Evolutionary conservation across 306 rosid genomes (phyloP), one percentile per base, ranked within the genome.

Genomic region (Cicer judaicum): DNA sequence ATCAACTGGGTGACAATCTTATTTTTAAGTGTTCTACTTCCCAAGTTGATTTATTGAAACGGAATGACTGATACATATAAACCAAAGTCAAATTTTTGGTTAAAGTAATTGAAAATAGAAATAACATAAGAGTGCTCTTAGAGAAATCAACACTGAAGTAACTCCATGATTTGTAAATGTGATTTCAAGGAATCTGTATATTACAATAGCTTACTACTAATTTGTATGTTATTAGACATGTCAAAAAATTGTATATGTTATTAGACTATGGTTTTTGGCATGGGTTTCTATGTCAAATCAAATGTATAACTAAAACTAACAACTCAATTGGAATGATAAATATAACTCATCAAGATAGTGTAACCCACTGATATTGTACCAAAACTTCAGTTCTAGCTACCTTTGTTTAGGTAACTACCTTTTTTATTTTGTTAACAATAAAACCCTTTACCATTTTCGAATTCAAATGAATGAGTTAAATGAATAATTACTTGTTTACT

Each of bases 1-100:
- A 77, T 65, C 78, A 76, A 66, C 56, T 10, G 68, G 83, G 50
- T 86, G 52, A 67, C 85, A 49, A 70, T 75, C 69, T 64, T 85
- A 63, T 82, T 83, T 71, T 82, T 84, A 70, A 74, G 72, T 69
- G 71, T 83, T 69, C 87, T 87, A 75, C 73, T 85, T 74, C 79
- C 81, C 81, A 55, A 64, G 60, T 76, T 83, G 89, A 14, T 88
- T 75, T 64, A 74, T 76, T 87, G 89, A 80, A 80, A 75, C 42
- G 68, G 66, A 50, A 70, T 75, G 79, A 56, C 83, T 74, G 83
- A 75, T 79, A 72, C 73, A 77, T 77, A 81, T 70, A 78, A 78
- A 78, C 67, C 81, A 73, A 72, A 63, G 81, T 69, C 53, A 62
- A 78, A 72, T 52, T 80, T 77, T 70, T 80, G 81, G 70, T 60